Evolutionary conservation across 2,329 filamentous ascomycete genomes (phyloP).

Genomic region (Pestalotiopsis sp.): DNA sequence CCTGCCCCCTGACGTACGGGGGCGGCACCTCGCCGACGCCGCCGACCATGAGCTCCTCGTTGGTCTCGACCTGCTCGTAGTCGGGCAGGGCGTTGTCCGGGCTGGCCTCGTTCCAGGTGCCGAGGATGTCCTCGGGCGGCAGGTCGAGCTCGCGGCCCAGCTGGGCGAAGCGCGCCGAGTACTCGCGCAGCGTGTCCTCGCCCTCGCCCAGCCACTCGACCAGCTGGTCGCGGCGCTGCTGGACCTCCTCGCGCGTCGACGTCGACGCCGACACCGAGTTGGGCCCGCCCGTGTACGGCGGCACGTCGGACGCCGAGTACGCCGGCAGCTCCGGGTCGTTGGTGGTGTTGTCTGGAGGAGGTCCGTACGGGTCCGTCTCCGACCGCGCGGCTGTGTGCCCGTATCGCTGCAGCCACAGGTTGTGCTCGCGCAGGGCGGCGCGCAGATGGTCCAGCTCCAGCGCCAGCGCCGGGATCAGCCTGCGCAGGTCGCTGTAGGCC

Average conservation of each 20-base stretch:
- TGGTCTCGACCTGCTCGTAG: constrained; percentile 27
- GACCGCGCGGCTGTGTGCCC: constrained; percentile 19
- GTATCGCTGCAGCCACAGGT: constrained; percentile 30
- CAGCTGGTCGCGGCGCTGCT: constrained; percentile 27
- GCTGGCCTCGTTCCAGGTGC: constrained; percentile 31
- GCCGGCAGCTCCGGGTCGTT: constrained; percentile 23
- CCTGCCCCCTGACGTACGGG: constrained; percentile 19
- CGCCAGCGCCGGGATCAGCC: constrained; percentile 27
- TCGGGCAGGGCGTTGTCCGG: constrained; percentile 31
- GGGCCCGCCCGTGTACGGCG: constrained; percentile 25
- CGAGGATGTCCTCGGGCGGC: constrained; percentile 29
- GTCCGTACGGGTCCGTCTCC: constrained; percentile 10
- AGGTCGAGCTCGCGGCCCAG: constrained; percentile 25
- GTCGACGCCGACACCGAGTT: constrained; percentile 23
- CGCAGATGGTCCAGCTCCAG: constrained; percentile 29
- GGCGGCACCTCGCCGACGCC: constrained; percentile 31
- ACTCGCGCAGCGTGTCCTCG: constrained; percentile 32
- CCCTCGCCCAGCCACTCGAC: constrained; percentile 29
- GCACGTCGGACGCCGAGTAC: constrained; percentile 29
- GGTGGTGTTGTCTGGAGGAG: constrained; percentile 7
- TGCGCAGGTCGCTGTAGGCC: constrained; percentile 28
- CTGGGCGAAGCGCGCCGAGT: constrained; percentile 30
- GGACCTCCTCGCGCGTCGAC: constrained; percentile 27
- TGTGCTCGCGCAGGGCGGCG: constrained; percentile 30
- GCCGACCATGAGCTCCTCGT: constrained; percentile 33